phyloP scores from a whole-genome alignment of 1,284 basidiomycete species.

The Cystobasidiaceae sp. region DNA sequence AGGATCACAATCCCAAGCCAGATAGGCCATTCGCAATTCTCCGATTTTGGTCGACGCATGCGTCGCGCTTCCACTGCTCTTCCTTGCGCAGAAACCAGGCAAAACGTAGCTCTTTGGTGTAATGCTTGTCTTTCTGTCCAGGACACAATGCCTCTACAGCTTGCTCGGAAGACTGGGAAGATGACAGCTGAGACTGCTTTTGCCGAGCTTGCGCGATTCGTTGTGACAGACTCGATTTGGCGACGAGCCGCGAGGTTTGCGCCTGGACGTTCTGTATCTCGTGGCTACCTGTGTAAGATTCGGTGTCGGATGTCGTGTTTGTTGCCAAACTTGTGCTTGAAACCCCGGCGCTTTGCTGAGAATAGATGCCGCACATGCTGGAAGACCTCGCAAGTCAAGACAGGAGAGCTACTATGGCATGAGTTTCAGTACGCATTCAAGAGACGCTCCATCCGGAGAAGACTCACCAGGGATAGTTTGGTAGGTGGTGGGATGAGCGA shows the following conservation, averaged over 20 bases:
- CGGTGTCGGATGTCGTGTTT: not conserved
- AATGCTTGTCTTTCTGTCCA: not conserved
- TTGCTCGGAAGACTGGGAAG: too few relatives aligned
- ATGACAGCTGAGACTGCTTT: not conserved
- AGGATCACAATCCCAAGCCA: not conserved
- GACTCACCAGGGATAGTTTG: too few relatives aligned
- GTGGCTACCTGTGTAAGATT: too few relatives aligned
- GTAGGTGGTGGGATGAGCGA: too few relatives aligned
- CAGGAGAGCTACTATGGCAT: too few relatives aligned
- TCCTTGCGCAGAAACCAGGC: constrained; percentile 20
- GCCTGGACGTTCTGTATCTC: not conserved
- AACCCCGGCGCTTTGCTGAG: not conserved
- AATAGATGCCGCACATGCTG: constrained; percentile 1
- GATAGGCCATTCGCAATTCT: not conserved
- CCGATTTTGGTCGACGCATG: not conserved
- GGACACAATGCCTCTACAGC: not conserved
- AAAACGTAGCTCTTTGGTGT: not conserved
- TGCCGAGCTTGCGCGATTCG: constrained; percentile 12
- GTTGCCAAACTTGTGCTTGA: not conserved
- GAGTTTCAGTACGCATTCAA: too few relatives aligned
- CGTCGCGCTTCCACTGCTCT: constrained; percentile 16
- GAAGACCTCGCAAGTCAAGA: too few relatives aligned
- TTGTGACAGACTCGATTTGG: constrained; percentile 3
- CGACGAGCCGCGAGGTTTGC: not conserved
- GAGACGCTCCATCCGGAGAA: too few relatives aligned